Conservation (phyloP, 148 eudicot species). For the Drosera capensis region DNA sequence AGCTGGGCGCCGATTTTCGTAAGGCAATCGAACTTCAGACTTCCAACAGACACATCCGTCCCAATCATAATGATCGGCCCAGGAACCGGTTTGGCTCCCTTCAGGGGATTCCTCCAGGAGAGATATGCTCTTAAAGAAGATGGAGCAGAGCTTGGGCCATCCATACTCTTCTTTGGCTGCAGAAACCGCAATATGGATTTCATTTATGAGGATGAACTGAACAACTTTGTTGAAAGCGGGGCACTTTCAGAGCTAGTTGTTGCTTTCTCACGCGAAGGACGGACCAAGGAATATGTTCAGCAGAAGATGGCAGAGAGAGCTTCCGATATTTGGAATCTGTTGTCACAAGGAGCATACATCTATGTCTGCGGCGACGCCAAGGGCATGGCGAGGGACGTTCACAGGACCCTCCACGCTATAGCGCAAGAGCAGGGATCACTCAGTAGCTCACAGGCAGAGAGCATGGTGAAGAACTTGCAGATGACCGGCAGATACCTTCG, state of each 20-base stretch:
- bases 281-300: conserved; percentile 73
- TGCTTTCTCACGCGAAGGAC: conserved; percentile 83
- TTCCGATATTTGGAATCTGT: conserved; percentile 44
- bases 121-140: conserved; percentile 57
- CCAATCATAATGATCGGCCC: conserved; percentile 90
- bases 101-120: conserved; percentile 89
- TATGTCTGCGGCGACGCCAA: conserved; percentile 95
- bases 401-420: conserved; percentile 66
- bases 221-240: conserved; percentile 50
- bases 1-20: conserved; percentile 73
- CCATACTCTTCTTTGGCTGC: conserved; percentile 76
- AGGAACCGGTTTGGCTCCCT: conserved; percentile 90
- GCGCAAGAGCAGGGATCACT: conserved; percentile 79
- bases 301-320: conserved; percentile 79
- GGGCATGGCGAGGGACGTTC: conserved; percentile 91
- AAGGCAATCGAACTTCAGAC: conserved; percentile 73
- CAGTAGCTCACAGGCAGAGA: too few relatives aligned
- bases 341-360: conserved; percentile 56
- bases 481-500: too few relatives aligned
- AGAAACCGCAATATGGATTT: conserved; percentile 86
- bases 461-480: too few relatives aligned
- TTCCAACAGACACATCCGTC: conserved; percentile 48
- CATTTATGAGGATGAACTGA: conserved; percentile 69
- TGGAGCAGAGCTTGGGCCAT: conserved; percentile 62
- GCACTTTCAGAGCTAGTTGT: conserved; percentile 60